These are phyloP conservation scores for Penicillium sp. DNA, from an alignment of 2,329 filamentous ascomycete genomes.

Conservation along the genomic window DNA sequence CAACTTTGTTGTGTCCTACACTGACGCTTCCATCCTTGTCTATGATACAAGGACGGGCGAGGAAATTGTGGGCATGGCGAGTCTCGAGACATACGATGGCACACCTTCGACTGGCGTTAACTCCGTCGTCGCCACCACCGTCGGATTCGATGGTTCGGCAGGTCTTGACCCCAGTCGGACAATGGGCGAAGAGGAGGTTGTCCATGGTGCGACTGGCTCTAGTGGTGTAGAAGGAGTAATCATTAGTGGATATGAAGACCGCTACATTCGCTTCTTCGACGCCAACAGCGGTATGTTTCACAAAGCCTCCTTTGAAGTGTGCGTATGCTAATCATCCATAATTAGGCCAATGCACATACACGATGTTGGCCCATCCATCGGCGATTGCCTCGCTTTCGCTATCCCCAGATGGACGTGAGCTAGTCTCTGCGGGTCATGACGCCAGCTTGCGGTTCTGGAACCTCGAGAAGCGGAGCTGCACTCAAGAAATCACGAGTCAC, in stretches of 20 bases:
- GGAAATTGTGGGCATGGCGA: constrained; percentile 85
- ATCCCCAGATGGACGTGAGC: constrained; percentile 84
- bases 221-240: constrained; percentile 83
- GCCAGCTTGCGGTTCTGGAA: constrained; percentile 95
- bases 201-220: constrained; percentile 73
- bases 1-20: constrained; percentile 85
- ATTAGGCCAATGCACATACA: constrained; percentile 98
- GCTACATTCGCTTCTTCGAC: constrained; percentile 93
- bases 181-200: constrained; percentile 65
- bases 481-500: constrained; percentile 88
- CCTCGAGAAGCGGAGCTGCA: constrained; percentile 87
- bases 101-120: constrained; percentile 78
- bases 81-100: constrained; percentile 84
- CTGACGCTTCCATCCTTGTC: constrained; percentile 79
- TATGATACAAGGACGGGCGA: constrained; percentile 90
- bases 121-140: constrained; percentile 76
- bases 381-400: constrained; percentile 85
- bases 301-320: constrained; percentile 1
- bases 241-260: constrained; percentile 93
- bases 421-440: constrained; percentile 92
- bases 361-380: constrained; percentile 91
- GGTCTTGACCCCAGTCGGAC: constrained; percentile 54
- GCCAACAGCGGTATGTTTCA: constrained; percentile 96
- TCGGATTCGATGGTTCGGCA: constrained; percentile 61
- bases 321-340: constrained; percentile 13